Base-by-base conservation (phyloP, 2,329 filamentous ascomycete species). In the Xylaria sp. region DNA sequence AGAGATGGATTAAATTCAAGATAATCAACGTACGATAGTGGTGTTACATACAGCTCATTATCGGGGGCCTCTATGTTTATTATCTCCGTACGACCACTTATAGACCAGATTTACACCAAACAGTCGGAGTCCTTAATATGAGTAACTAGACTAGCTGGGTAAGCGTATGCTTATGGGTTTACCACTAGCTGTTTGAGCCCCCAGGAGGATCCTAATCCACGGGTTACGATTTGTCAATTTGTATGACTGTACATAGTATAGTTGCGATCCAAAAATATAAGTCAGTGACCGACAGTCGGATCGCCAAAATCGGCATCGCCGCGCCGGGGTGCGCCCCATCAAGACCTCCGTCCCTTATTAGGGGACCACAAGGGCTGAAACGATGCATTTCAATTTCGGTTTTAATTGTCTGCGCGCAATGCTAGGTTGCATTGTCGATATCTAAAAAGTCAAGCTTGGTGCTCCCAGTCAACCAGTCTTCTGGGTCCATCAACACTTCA, bases 261-360 rank as follows among this genome's bases (percentile, higher is more conserved):
- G 53, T 46, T 27, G 3, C 48, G 33, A 29, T 58, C 61, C 57
- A 47, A 63, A 57, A 61, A 61, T 64, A 58, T 44, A 54, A 51
- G 19, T 4, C n/a, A 21, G 52, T 13, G 44, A 54, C 46, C 35
- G 54, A 49, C 51, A 48, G 47, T 66, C 63, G 61, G 63, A 58
- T 66, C 60, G 49, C 60, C 63, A 52, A 54, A 66, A 58, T 7
- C 53, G 63, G 60, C 35, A 64, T 64, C 49, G 40, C 63, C 63
- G 63, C 54, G 57, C 62, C 62, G 60, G 55, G 56, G 56, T 60
- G 38, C 47, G 58, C 62, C 62, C 62, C 51, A 64, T 62, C 43
- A 46, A 53, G 54, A 53, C 43, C 17, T 61, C 61, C 49, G 54
- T 53, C 40, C 53, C 62, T 62, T 62, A 62, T 62, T 62, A 63